Evolutionary conservation across 768 basidiomycete species (phyloP).

Genomic region (Tulasnella sp.): DNA sequence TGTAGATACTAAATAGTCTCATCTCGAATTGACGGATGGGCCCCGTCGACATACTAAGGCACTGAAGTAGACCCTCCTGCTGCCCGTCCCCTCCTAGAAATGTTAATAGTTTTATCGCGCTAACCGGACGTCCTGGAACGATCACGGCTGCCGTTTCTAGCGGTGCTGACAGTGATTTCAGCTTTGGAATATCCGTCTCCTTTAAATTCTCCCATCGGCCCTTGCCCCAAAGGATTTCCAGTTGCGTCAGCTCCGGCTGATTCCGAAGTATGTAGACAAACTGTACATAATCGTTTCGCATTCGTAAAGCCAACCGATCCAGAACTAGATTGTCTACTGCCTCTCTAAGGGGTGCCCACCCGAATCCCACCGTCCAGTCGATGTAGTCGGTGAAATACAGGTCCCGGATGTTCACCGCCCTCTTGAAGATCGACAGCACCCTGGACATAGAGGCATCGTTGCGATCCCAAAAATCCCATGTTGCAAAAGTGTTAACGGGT

Average conservation of each 20-base stretch:
- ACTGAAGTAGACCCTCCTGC: background rate
- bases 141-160: background rate
- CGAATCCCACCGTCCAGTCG: background rate
- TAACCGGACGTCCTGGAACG: background rate
- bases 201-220: background rate
- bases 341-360: background rate
- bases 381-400: background rate
- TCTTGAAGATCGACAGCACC: background rate
- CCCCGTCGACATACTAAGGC: background rate
- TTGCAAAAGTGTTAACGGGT: no score
- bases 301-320: background rate
- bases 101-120: background rate
- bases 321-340: background rate
- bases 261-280: background rate
- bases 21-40: background rate
- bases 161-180: background rate
- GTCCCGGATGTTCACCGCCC: background rate
- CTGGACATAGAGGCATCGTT: background rate
- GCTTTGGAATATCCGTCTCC: background rate
- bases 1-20: background rate
- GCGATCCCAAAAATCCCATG: no score
- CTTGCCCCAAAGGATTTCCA: background rate
- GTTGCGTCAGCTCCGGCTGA: background rate
- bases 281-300: background rate
- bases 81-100: background rate